phyloP scores from a whole-genome alignment of 2,329 filamentous ascomycete genomes.

The Scopulariopsis brevicaulis region DNA sequence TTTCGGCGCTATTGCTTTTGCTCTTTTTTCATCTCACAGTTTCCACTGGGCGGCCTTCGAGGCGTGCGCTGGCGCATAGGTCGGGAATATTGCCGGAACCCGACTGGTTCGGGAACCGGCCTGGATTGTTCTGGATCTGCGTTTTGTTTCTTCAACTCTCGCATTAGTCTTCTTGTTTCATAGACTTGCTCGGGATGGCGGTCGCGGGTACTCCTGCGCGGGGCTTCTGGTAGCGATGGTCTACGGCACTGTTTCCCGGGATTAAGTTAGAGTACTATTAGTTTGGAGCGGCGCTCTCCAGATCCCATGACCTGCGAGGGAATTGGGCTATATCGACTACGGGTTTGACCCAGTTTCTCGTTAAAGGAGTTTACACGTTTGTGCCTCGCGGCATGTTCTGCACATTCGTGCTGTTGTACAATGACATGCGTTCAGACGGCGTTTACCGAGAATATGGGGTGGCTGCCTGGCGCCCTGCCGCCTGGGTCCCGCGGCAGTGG shows the following conservation, averaged over 20 bases:
- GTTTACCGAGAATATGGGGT: not conserved
- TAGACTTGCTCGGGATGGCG: not conserved
- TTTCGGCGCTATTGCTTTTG: not conserved
- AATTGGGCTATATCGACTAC: not conserved
- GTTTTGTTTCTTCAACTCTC: not conserved
- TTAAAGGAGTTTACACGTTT: not conserved
- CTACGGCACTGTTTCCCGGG: not conserved
- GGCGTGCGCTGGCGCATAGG: not conserved
- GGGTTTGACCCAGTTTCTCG: not conserved
- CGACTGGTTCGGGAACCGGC: not conserved
- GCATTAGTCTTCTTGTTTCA: not conserved
- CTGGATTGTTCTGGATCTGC: not conserved
- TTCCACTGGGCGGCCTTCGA: not conserved
- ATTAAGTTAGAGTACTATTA: not conserved
- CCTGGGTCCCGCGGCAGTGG: not conserved
- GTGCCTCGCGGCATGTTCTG: not conserved
- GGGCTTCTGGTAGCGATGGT: not conserved
- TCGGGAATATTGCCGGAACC: not conserved
- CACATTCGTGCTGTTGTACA: not conserved
- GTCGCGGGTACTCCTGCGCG: conserved; percentile 1
- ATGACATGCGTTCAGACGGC: not conserved
- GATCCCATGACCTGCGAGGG: conserved; percentile 3
- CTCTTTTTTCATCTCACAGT: not conserved
- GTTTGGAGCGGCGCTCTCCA: not conserved
- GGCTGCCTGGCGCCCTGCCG: not conserved